Percentiles rank a stretch among this genome's conserved stretches.
Evolutionary conservation across 768 basidiomycete genomes (phyloP).

Genomic region (Myochromella boudieri): DNA sequence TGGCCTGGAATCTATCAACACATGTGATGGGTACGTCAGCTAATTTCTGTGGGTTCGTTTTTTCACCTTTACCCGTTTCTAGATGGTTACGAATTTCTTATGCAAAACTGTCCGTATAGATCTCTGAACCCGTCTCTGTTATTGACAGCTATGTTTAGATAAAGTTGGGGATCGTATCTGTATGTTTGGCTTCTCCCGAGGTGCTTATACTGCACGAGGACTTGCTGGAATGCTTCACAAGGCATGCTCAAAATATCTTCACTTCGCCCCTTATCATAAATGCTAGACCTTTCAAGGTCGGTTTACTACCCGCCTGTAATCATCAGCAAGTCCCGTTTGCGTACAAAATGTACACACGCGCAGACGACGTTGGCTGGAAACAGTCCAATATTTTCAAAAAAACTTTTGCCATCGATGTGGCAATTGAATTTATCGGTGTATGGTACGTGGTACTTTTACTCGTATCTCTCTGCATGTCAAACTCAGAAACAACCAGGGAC

Average conservation of each 20-base stretch:
- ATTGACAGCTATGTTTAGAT: constrained; percentile 6
- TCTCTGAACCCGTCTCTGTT: not conserved
- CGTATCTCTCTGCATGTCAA: not conserved
- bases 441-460: constrained; percentile 24
- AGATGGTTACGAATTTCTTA: constrained; percentile 60
- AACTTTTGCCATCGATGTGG: constrained; percentile 43
- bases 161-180: constrained; percentile 50
- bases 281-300: constrained; percentile 35
- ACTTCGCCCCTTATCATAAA: too few relatives aligned
- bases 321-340: constrained; percentile 59
- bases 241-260: too few relatives aligned
- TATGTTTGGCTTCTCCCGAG: constrained; percentile 66
- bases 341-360: constrained; percentile 51
- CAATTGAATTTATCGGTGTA: constrained; percentile 18
- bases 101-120: constrained; percentile 54
- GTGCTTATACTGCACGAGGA: constrained; percentile 53
- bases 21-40: constrained; percentile 46
- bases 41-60: not conserved
- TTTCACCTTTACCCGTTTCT: not conserved
- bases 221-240: constrained; percentile 63
- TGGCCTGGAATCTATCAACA: constrained; percentile 49
- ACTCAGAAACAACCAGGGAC: constrained; percentile 37
- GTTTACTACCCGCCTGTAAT: constrained; percentile 55
- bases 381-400: constrained; percentile 41
- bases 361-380: constrained; percentile 24